phyloP scores from a whole-genome alignment of 148 eudicot species.

The Rhododendron ovatum region DNA sequence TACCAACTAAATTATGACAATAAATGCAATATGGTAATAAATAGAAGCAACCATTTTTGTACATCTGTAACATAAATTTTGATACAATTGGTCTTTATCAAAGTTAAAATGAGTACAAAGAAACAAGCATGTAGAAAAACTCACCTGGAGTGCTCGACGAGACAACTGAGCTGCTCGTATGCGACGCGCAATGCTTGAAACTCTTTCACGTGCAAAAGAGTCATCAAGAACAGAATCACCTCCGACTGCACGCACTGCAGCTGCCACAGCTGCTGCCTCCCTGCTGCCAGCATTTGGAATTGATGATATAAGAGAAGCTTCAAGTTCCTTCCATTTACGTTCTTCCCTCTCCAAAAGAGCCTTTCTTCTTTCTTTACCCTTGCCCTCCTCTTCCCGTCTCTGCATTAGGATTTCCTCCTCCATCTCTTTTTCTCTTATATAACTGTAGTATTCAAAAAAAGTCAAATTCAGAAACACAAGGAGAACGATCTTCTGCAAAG shows the following conservation, averaged over 20 bases:
- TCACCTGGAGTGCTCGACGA: constrained; percentile 87
- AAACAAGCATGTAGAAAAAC: not conserved
- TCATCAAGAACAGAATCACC: constrained; percentile 97
- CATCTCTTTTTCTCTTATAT: constrained; percentile 98
- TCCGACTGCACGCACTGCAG: constrained; percentile 98
- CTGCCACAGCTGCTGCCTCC: constrained; percentile 98
- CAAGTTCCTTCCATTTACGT: constrained; percentile 99
- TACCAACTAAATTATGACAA: not conserved
- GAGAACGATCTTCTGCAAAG: not conserved
- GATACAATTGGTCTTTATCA: not conserved
- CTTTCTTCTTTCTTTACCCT: constrained; percentile 98
- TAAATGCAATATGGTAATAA: not conserved
- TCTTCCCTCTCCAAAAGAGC: constrained; percentile 97
- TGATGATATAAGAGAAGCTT: constrained; percentile 92
- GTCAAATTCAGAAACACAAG: constrained; percentile 13
- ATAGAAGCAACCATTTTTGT: not conserved
- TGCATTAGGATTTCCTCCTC: constrained; percentile 95
- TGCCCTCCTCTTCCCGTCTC: constrained; percentile 99
- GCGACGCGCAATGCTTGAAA: constrained; percentile 80
- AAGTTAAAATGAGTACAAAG: not conserved
- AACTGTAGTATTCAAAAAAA: constrained; percentile 38
- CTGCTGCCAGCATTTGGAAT: constrained; percentile 97
- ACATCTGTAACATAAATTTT: not conserved
- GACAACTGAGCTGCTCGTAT: constrained; percentile 86
- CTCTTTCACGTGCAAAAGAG: constrained; percentile 95